Evolutionary conservation across 768 basidiomycete genomes (phyloP), one percentile per base, ranked within the genome.

Genomic region (Kwoniella sp.): DNA sequence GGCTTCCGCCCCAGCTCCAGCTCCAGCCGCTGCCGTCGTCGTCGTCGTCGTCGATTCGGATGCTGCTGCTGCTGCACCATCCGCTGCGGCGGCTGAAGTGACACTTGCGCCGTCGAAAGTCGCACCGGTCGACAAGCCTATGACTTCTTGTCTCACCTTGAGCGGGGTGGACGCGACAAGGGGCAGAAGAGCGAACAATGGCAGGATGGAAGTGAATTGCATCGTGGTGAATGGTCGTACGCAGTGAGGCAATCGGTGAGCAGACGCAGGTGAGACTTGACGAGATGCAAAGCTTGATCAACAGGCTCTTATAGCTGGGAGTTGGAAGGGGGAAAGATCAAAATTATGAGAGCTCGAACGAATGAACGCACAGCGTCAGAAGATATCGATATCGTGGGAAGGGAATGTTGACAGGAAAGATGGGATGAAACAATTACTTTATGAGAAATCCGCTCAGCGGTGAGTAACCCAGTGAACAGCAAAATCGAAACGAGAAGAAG

Each of bases 91-190:
- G 2, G 52, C 9, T 12, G 26, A 15, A 12, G 9, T 17, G 9
- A 9, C 24, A 33, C n/a, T 33, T 19, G 25, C 24, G 33, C n/a
- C 29, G 27, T 33, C 29, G 8, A 44, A 19, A 4, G 40, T 44
- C 8, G 40, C 40, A 44, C 40, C 40, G 21, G 27, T 30, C 1
- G 52, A 53, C 19, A 53, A 9, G 2, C 52, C 52, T 8, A 53
- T 53, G 19, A 53, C 52, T 21, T 53, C 52, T 30, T 53, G 52
- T 53, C 52, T 26, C 4, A 33, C 52, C 33, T 22, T 53, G 17
- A 53, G 52, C 19, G 52, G 52, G n/a, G 26, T 30, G 27, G 52
- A 27, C n/a, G 29, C 27, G 29, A 53, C 33, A 4, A 22, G 33
- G 0, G 4, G 3, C 0, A 53, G 52, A 9, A 53, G 52, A 33